Conservation (phyloP, 176 grass and related monocot genomes). For the Rhynchospora tenuis region DNA sequence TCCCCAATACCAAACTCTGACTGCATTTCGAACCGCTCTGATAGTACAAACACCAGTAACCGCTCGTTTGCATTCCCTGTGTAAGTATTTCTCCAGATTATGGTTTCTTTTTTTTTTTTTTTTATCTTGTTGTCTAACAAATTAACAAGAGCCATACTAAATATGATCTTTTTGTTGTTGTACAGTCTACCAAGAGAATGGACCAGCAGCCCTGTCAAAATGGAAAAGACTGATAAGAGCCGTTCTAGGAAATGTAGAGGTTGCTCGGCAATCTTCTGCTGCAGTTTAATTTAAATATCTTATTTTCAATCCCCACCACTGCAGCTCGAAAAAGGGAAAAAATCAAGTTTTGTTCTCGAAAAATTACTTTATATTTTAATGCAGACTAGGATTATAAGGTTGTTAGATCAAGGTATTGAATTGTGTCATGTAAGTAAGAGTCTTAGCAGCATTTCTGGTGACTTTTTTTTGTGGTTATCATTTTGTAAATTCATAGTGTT, state of each 20-base stretch:
- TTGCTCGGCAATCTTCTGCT: conserved; percentile 26
- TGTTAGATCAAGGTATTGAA: neutral
- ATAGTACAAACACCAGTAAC: conserved; percentile 32
- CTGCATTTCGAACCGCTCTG: conserved; percentile 33
- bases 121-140: neutral
- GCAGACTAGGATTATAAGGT: conserved; percentile 15
- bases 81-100: conserved; percentile 20
- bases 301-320: neutral
- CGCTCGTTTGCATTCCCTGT: conserved; percentile 39
- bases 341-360: conserved; percentile 2
- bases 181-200: conserved; percentile 33
- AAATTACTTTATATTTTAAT: neutral
- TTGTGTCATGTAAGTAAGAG: neutral
- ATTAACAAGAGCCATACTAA: neutral
- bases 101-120: too few relatives aligned
- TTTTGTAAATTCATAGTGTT: conserved; percentile 13
- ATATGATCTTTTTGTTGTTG: neutral
- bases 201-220: conserved; percentile 36
- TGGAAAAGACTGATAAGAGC: conserved; percentile 19
- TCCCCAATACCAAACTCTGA: conserved; percentile 30
- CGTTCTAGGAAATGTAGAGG: conserved; percentile 27
- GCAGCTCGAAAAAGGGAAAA: neutral
- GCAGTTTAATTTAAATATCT: conserved; percentile 4
- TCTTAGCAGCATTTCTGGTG: neutral
- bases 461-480: neutral